Evolutionary conservation across 371 early-diverging fungal species (phyloP), one percentile per base, ranked within the genome.

Genomic region (Mortierella sp.): DNA sequence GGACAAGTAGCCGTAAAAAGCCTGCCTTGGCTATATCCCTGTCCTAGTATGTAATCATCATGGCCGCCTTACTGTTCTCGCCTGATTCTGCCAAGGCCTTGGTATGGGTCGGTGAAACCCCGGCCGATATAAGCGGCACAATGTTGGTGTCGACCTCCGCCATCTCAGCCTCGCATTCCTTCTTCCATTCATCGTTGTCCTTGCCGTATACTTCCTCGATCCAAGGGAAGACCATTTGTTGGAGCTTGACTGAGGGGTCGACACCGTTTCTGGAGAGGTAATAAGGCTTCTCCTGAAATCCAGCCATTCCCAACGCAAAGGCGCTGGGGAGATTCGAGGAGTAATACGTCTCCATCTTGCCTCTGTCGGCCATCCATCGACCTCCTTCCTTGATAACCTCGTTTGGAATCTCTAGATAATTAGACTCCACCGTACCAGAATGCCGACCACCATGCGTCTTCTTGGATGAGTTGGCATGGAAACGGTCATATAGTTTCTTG

Each of bases 121-220:
- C 63, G 6, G 38, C 34, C 1, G 63, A 34, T 34, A 63, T 63
- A 34, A 31, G 63, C 16, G 38, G 63, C 19, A 63, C 38, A 34
- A 34, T 34, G 19, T 54, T 34, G 2, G 10, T 34, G 13, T 70
- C 50, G 42, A 70, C 54, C 48, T 48, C 13, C 48, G 48, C 48
- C 48, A 48, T 14, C 48, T 48, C 48, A 48, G 48, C 48, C 48
- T 48, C 48, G 9, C 48, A 48, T 48, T 48, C 48, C 48, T 48
- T 48, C 48, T 10, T 48, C 48, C 48, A 48, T 48, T 48, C 38
- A 11, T 34, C 48, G 38, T 55, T 54, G 21, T 63, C 19, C n/a
- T 78, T 38, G 28, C 79, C 79, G 54, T 38, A 50, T 28, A n/a
- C 45, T 10, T 73, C 68, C 74, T 79, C 79, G 28, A 79, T 73